Base-by-base conservation (phyloP, 2,329 filamentous ascomycete genomes). In the Dothidotthia symphoricarpi region DNA sequence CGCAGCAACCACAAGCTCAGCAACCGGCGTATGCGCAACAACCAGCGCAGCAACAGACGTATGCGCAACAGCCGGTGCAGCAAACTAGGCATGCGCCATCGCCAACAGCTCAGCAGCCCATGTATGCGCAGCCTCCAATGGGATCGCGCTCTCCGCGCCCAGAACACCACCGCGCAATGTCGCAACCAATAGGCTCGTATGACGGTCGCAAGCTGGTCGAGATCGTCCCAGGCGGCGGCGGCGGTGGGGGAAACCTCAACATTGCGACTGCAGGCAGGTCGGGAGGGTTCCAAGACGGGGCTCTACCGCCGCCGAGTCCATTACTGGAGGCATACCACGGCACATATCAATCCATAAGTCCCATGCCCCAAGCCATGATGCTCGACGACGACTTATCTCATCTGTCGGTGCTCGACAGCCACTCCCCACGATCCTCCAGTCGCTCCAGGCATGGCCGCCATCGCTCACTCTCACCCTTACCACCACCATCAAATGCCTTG, bases 341-440 rank as follows among this genome's bases (percentile, higher is more conserved):
- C 26, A 95, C 90, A 0, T 97, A 95, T 57, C 91, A 97, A 67
- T 88, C 87, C 41, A 86, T 94, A 55, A 95, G 90, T 0, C 90
- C 91, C 0, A 95, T 96, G 88, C 90, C 90, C 0, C 89, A 89
- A 0, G 88, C 90, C 1, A 71, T 80, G 41, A 72, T 80, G 54
- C 72, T 90, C 16, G 58, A 72, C 31, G 66, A 73, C 19, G 72
- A 76, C 24, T 73, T 81, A 8, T 74, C 78, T 38, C 66, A 66
- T 47, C 59, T 67, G 14, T 59, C 53, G 25, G 55, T 63, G 13
- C 44, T 67, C 27, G 59, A 66, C 32, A 58, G 53, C 32, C 49
- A 55, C 25, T 63, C 53, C 16, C 59, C 65, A 12, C 55, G 64
- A 35, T 47, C 44, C 29, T 61, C 64, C 8, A 55, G 53, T 16